A percentile compares a stretch with the other conserved stretches of the same genome.
phyloP scores from a whole-genome alignment of 2,329 filamentous ascomycete genomes.

The Thielaviopsis euricoi region DNA sequence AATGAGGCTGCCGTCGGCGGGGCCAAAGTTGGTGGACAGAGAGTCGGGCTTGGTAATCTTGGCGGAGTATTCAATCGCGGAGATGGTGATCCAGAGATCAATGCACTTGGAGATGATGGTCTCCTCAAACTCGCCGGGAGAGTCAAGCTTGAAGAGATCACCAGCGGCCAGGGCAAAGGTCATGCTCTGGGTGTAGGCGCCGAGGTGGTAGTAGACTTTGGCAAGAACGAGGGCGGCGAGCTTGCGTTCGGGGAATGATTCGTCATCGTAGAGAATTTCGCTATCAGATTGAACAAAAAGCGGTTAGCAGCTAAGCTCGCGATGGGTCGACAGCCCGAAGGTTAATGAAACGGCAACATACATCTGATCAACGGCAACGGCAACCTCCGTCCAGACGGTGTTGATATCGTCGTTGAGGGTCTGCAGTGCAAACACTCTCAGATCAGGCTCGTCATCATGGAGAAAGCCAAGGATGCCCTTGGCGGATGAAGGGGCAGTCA shows the following conservation, averaged over 20 bases:
- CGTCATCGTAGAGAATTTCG: constrained; percentile 95
- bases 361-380: constrained; percentile 85
- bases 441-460: constrained; percentile 81
- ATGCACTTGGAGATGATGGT: constrained; percentile 98
- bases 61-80: constrained; percentile 31
- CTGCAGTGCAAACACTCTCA: constrained; percentile 89
- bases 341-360: constrained; percentile 24
- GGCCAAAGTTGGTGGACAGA: constrained; percentile 59
- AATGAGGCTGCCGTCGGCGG: constrained; percentile 52
- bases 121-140: constrained; percentile 89
- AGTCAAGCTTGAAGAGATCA: constrained; percentile 84
- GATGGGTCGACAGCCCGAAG: not conserved
- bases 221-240: constrained; percentile 87
- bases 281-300: constrained; percentile 28
- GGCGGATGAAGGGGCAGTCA: constrained; percentile 89
- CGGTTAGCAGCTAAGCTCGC: not conserved
- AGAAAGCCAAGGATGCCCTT: constrained; percentile 91
- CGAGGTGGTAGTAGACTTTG: constrained; percentile 97
- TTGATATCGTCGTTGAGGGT: constrained; percentile 94
- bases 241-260: constrained; percentile 81
- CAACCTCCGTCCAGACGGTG: constrained; percentile 94
- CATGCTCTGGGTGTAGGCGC: constrained; percentile 99
- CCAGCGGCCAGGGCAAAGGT: constrained; percentile 89
- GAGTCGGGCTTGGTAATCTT: constrained; percentile 23
- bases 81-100: constrained; percentile 84